Percentiles rank a stretch among this genome's conserved stretches.
These are phyloP conservation scores for Solanum medicagineum DNA, from an alignment of 257 asterid genomes.

Conservation along the genomic window DNA sequence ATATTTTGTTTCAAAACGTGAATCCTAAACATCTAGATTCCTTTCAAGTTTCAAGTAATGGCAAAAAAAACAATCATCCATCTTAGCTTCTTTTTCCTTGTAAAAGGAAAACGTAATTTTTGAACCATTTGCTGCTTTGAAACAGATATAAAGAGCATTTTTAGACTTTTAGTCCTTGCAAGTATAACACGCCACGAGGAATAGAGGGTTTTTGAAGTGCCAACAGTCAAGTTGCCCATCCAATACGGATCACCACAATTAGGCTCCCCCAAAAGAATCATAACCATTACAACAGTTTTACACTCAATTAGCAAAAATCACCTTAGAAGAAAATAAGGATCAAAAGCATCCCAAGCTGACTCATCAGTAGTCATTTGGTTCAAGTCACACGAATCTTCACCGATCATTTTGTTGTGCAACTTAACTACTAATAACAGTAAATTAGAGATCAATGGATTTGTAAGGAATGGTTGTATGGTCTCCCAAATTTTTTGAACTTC, in stretches of 20 bases:
- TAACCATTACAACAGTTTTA: not conserved
- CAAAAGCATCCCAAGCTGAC: constrained; percentile 45
- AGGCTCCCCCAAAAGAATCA: not conserved
- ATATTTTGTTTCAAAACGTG: too few species aligned
- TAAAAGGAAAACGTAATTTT: not conserved
- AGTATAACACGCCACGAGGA: not conserved
- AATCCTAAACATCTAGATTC: too few species aligned
- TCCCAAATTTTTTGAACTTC: constrained; percentile 47
- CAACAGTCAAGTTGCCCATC: not conserved
- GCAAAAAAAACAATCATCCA: too few species aligned
- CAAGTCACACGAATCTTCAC: constrained; percentile 12
- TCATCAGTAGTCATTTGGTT: constrained; percentile 13
- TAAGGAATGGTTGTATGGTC: constrained; percentile 44
- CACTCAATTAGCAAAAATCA: constrained; percentile 8
- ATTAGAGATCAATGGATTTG: constrained; percentile 55
- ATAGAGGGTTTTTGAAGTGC: not conserved
- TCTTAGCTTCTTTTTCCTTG: not conserved
- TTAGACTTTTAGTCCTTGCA: not conserved
- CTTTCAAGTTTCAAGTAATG: too few species aligned
- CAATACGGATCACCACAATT: not conserved
- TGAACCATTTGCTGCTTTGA: not conserved
- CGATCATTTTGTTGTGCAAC: constrained; percentile 43
- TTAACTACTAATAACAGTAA: constrained; percentile 32
- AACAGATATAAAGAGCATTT: not conserved
- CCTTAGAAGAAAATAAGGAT: constrained; percentile 66